A percentile compares a stretch with the other conserved stretches of the same genome.
phyloP scores from a whole-genome alignment of 2,329 filamentous ascomycete genomes.

The Stemphylium vesicarium region DNA sequence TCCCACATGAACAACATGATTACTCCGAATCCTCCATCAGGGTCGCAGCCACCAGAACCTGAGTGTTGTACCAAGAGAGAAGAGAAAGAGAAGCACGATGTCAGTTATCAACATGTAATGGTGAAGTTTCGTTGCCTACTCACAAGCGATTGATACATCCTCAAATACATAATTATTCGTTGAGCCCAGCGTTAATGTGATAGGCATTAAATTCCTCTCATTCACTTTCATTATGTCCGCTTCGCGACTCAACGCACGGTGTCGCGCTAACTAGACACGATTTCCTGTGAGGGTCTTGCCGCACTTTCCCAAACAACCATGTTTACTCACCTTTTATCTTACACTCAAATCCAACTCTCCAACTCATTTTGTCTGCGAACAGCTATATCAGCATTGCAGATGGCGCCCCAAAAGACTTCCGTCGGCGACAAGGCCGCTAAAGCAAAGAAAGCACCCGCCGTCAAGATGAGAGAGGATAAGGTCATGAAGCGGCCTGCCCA shows the following conservation, averaged over 20 bases:
- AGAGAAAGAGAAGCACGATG: no score
- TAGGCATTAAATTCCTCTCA: no score
- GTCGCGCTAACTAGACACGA: neutral
- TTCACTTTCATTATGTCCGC: neutral
- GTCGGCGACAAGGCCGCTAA: neutral
- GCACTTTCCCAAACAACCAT: neutral
- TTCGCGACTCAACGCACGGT: neutral
- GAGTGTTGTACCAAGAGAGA: no score
- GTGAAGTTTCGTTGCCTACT: no score
- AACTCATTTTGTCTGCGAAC: neutral
- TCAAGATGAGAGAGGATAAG: constrained; percentile 1
- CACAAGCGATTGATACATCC: no score
- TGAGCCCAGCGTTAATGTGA: no score
- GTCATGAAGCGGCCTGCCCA: constrained; percentile 19
- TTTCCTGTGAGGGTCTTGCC: neutral
- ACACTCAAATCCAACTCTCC: neutral
- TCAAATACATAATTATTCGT: no score
- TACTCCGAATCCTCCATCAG: no score
- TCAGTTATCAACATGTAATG: no score
- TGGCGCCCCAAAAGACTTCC: constrained; percentile 1
- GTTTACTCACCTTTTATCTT: neutral
- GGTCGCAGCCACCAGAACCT: no score
- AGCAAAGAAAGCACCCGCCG: neutral
- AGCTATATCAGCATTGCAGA: neutral
- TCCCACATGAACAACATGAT: no score